A percentile compares a stretch with the other conserved stretches of the same genome.
Evolutionary conservation across 805 yeast genomes (phyloP).

Genomic region (Phaffomyces thermotolerans): DNA sequence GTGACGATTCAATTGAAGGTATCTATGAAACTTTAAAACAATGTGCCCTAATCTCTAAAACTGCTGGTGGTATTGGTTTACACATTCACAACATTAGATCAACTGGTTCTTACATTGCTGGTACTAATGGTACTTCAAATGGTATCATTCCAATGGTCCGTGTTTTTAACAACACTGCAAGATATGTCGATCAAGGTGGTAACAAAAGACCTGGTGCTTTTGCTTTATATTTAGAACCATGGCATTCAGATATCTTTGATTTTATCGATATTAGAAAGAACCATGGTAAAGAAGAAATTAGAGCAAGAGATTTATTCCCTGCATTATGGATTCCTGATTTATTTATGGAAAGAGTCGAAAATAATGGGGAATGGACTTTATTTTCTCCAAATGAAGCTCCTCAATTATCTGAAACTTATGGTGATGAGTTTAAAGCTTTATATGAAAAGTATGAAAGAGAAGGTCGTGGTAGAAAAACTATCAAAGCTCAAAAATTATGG

Average conservation of each 20-base stretch:
- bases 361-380: slow-evolving; percentile 74
- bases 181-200: slow-evolving; percentile 98
- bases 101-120: slow-evolving; percentile 80
- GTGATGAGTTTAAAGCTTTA: slow-evolving; percentile 70
- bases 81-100: slow-evolving; percentile 84
- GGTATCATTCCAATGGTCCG: slow-evolving; percentile 96
- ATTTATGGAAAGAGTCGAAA: slow-evolving; percentile 86
- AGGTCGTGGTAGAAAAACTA: slow-evolving; percentile 53
- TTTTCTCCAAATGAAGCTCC: slow-evolving; percentile 88
- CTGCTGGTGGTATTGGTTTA: slow-evolving; percentile 94
- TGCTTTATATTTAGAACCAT: slow-evolving; percentile 89
- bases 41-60: slow-evolving; percentile 84
- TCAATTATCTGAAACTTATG: slow-evolving; percentile 75
- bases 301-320: slow-evolving; percentile 89
- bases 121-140: slow-evolving; percentile 87
- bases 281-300: slow-evolving; percentile 88
- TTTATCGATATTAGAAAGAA: slow-evolving; percentile 83
- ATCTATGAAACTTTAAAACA: slow-evolving; percentile 84
- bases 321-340: slow-evolving; percentile 95
- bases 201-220: slow-evolving; percentile 97
- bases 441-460: slow-evolving; percentile 69
- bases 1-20: slow-evolving; percentile 93
- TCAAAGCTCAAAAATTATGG: slow-evolving; percentile 91
- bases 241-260: slow-evolving; percentile 92
- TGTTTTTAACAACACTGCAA: slow-evolving; percentile 91